Evolutionary conservation across 495 filamentous ascomycete genomes (phyloP).

Genomic region (Tuber brumale): DNA sequence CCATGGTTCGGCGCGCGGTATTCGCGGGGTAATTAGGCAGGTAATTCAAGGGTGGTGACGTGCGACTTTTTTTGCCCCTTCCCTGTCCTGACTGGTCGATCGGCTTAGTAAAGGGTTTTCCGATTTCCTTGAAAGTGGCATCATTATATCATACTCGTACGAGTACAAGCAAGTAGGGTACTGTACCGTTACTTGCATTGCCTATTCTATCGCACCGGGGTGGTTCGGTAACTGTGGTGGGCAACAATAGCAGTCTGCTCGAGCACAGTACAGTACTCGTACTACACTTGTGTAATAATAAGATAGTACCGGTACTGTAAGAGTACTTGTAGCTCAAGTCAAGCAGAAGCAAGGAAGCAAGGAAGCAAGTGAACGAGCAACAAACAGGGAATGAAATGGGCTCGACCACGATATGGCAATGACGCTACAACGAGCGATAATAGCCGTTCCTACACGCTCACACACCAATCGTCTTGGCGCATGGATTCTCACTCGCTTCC

Average conservation of each 20-base stretch:
- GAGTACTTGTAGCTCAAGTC: not conserved
- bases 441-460: not conserved
- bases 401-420: not conserved
- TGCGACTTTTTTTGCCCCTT: not conserved
- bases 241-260: not conserved
- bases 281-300: too few relatives aligned
- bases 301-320: too few relatives aligned
- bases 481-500: not conserved
- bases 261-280: not conserved
- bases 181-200: too few relatives aligned
- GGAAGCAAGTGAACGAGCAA: not conserved
- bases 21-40: not conserved
- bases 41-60: not conserved
- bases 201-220: not conserved
- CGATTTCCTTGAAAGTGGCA: not conserved
- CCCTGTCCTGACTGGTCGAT: not conserved
- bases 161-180: not conserved
- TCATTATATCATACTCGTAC: too few relatives aligned
- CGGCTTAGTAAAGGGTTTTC: not conserved
- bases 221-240: not conserved
- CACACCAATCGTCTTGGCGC: not conserved
- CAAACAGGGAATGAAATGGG: not conserved
- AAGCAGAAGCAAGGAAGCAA: not conserved
- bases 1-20: conserved; percentile 10
- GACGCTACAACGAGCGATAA: not conserved